phyloP scores from a whole-genome alignment of 2,329 filamentous ascomycete species.

The Alternaria incomplexa region DNA sequence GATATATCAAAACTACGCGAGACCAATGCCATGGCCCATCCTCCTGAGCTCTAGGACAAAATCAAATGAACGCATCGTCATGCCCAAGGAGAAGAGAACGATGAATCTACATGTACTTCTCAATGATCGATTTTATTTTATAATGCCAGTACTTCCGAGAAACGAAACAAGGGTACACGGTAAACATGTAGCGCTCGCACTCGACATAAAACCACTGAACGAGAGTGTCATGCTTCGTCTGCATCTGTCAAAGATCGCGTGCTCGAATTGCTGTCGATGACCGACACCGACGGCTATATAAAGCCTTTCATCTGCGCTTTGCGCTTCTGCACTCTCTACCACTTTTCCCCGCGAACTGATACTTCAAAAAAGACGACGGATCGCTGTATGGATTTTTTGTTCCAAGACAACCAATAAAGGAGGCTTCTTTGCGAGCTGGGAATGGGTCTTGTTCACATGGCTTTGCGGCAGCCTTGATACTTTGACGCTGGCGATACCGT shows the following conservation, averaged over 20 bases:
- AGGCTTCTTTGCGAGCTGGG: too few species aligned
- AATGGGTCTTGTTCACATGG: too few species aligned
- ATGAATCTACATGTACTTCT: not conserved
- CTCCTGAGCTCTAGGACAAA: not conserved
- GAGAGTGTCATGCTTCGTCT: not conserved
- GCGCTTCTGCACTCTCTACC: not conserved
- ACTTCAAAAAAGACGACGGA: not conserved
- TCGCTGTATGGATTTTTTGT: too few species aligned
- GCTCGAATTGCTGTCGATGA: not conserved
- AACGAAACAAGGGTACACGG: not conserved
- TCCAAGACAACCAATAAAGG: too few species aligned
- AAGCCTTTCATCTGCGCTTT: not conserved
- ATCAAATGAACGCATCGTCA: not conserved
- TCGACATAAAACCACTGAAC: too few species aligned
- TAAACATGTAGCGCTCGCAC: not conserved
- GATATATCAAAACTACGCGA: not conserved
- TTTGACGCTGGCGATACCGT: too few species aligned
- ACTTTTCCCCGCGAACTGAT: accelerated
- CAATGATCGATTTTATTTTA: not conserved
- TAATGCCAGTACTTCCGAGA: not conserved
- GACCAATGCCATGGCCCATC: not conserved
- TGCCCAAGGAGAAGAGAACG: not conserved
- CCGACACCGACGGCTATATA: not conserved
- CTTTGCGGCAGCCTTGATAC: too few species aligned
- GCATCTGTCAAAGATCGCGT: not conserved